Evolutionary conservation across 192 early-diverging fungal genomes (phyloP).

Genomic region (Backusella luteola): DNA sequence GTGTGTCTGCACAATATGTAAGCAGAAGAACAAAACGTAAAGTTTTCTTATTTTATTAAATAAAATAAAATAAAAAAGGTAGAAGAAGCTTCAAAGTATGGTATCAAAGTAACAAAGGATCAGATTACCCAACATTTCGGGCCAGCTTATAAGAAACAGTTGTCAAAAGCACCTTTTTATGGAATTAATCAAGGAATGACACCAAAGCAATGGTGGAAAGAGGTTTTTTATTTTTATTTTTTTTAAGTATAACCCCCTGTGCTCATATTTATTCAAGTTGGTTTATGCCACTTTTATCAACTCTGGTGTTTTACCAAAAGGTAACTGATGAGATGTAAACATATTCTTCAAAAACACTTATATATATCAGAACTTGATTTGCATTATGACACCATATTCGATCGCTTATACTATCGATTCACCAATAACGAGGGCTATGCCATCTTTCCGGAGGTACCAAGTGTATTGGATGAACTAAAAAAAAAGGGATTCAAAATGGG

Average conservation of each 20-base stretch:
- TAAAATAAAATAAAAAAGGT: slow-evolving; percentile 11
- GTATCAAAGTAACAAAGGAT: slow-evolving; percentile 38
- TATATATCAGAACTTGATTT: slow-evolving; percentile 14
- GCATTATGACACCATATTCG: slow-evolving; percentile 24
- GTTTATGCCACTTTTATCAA: slow-evolving; percentile 48
- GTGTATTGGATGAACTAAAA: slow-evolving; percentile 44
- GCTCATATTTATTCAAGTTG: slow-evolving; percentile 21
- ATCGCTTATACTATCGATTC: slow-evolving; percentile 47
- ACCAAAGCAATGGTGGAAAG: slow-evolving; percentile 54
- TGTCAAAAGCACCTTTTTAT: slow-evolving; percentile 50
- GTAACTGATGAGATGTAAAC: slow-evolving; percentile 3
- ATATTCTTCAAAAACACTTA: background rate
- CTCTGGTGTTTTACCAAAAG: slow-evolving; percentile 33
- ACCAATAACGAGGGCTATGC: slow-evolving; percentile 45
- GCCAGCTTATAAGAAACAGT: slow-evolving; percentile 39
- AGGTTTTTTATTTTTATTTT: slow-evolving; percentile 29
- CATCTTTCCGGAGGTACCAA: slow-evolving; percentile 51
- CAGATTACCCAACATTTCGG: slow-evolving; percentile 35
- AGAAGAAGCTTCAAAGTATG: slow-evolving; percentile 40
- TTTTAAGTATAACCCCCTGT: background rate
- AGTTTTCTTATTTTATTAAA: background rate
- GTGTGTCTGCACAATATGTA: slow-evolving; percentile 41
- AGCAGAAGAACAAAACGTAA: background rate
- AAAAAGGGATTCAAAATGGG: slow-evolving; percentile 48
- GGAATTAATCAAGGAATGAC: slow-evolving; percentile 42